These are phyloP conservation scores for Onygena corvina DNA, from an alignment of 2,329 filamentous ascomycete genomes.

Conservation along the genomic window DNA sequence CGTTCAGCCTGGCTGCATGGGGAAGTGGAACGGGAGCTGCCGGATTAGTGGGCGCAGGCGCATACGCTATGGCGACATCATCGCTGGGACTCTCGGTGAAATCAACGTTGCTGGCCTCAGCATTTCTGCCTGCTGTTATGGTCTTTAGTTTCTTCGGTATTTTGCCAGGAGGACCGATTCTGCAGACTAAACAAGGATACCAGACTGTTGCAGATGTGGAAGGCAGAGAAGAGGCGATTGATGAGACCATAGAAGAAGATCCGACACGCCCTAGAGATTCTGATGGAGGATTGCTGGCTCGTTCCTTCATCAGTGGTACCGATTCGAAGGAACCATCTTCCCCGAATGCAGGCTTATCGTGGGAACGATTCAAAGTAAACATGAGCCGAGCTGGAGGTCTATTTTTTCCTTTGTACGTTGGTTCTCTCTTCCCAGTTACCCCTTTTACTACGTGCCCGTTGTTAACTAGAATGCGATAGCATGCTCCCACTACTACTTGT, in stretches of 20 bases:
- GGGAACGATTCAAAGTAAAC: constrained; percentile 37
- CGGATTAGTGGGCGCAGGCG: constrained; percentile 70
- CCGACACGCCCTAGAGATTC: constrained; percentile 21
- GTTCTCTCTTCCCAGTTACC: background rate
- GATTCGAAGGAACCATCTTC: constrained; percentile 1
- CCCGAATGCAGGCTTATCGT: constrained; percentile 13
- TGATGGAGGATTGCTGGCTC: constrained; percentile 24
- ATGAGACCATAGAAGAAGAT: constrained; percentile 24
- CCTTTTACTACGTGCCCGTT: constrained; percentile 8
- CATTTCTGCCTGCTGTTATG: constrained; percentile 68
- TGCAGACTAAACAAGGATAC: constrained; percentile 42
- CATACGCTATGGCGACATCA: constrained; percentile 78
- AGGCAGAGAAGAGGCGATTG: constrained; percentile 15
- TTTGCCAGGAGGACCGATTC: constrained; percentile 56
- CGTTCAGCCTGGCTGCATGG: constrained; percentile 79
- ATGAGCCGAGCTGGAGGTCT: constrained; percentile 56
- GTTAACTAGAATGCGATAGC: constrained; percentile 25
- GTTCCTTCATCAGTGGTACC: constrained; percentile 12
- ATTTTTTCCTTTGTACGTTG: constrained; percentile 55
- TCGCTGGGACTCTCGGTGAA: constrained; percentile 63
- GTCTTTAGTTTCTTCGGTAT: constrained; percentile 73
- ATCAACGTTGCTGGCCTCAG: constrained; percentile 62
- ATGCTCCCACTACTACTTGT: constrained; percentile 89
- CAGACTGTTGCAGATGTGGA: constrained; percentile 39
- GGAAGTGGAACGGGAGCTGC: constrained; percentile 84